A percentile compares a stretch with the other conserved stretches of the same genome.
phyloP scores from a whole-genome alignment of 768 basidiomycete species.

The Favolaschia claudopus region DNA sequence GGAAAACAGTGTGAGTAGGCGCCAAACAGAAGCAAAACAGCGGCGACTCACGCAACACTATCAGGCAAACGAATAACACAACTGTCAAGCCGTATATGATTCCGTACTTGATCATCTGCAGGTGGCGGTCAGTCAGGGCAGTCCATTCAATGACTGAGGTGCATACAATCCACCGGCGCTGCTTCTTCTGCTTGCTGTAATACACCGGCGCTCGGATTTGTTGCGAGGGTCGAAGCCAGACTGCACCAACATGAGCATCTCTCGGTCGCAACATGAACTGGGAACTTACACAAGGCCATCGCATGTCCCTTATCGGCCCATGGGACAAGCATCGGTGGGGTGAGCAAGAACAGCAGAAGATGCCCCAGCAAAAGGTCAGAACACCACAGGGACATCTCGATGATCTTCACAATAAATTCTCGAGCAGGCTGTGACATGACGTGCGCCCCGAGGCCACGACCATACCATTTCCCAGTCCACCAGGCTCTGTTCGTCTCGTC shows the following conservation, averaged over 20 bases:
- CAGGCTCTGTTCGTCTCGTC: slow-evolving; percentile 98
- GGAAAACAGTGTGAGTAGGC: slow-evolving; percentile 17
- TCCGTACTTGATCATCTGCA: slow-evolving; percentile 85
- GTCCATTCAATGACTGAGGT: slow-evolving; percentile 3
- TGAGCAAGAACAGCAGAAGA: slow-evolving; percentile 88
- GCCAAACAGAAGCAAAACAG: slow-evolving; percentile 12
- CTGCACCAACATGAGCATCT: slow-evolving; percentile 47
- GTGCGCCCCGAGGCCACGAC: slow-evolving; percentile 87
- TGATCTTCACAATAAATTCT: slow-evolving; percentile 97
- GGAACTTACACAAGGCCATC: slow-evolving; percentile 80
- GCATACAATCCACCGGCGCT: slow-evolving; percentile 89
- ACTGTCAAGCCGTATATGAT: slow-evolving; percentile 76
- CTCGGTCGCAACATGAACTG: slow-evolving; percentile 1
- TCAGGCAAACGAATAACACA: slow-evolving; percentile 74
- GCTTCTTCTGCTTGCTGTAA: slow-evolving; percentile 87
- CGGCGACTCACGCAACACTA: slow-evolving; percentile 73
- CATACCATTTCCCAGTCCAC: slow-evolving; percentile 99
- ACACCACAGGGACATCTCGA: slow-evolving; percentile 95
- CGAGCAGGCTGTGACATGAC: slow-evolving; percentile 98
- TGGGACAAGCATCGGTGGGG: slow-evolving; percentile 87
- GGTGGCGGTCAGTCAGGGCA: slow-evolving; percentile 11
- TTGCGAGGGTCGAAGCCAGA: slow-evolving; percentile 95
- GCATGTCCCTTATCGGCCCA: slow-evolving; percentile 93
- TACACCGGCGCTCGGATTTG: slow-evolving; percentile 94
- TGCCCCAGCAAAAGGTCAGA: slow-evolving; percentile 92